Evolutionary conservation across 2,329 filamentous ascomycete species (phyloP).

Genomic region (Thermomyces lanuginosus): DNA sequence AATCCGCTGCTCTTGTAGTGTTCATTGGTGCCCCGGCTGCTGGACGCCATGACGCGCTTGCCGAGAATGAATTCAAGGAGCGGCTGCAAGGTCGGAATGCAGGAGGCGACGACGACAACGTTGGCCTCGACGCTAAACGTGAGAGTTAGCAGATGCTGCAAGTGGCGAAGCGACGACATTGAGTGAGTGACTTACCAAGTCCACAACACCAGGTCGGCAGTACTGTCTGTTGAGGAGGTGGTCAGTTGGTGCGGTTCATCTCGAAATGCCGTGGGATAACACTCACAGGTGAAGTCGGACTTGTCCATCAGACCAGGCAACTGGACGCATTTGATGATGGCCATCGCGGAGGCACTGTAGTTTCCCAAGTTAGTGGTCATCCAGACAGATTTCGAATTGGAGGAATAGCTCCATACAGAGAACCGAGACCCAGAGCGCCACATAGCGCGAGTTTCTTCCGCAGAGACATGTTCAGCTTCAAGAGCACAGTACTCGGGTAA

Average conservation of each 20-base stretch:
- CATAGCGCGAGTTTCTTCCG: constrained; percentile 13
- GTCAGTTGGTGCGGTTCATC: too few species aligned
- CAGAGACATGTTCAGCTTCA: constrained; percentile 14
- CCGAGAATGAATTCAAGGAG: constrained; percentile 13
- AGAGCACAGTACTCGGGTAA: constrained; percentile 13
- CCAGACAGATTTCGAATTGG: background rate
- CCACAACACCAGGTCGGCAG: too few species aligned
- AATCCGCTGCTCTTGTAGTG: too few species aligned
- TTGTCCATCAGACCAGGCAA: constrained; percentile 13
- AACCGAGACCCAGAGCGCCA: constrained; percentile 12
- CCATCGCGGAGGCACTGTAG: constrained; percentile 14
- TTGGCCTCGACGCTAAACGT: constrained; percentile 17
- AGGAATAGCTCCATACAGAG: constrained; percentile 9
- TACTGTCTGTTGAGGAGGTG: too few species aligned
- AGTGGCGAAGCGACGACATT: too few species aligned
- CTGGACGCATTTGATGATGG: constrained; percentile 17
- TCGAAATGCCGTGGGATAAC: constrained; percentile 4
- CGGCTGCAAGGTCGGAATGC: constrained; percentile 20
- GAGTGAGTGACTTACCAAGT: too few species aligned
- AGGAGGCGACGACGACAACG: constrained; percentile 18
- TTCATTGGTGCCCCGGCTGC: too few species aligned
- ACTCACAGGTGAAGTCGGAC: constrained; percentile 18
- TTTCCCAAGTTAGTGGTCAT: background rate
- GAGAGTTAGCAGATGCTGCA: too few species aligned
- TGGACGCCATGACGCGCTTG: constrained; percentile 6